Conservation (phyloP, 306 rosid species). For the Mimosa pudica region DNA sequence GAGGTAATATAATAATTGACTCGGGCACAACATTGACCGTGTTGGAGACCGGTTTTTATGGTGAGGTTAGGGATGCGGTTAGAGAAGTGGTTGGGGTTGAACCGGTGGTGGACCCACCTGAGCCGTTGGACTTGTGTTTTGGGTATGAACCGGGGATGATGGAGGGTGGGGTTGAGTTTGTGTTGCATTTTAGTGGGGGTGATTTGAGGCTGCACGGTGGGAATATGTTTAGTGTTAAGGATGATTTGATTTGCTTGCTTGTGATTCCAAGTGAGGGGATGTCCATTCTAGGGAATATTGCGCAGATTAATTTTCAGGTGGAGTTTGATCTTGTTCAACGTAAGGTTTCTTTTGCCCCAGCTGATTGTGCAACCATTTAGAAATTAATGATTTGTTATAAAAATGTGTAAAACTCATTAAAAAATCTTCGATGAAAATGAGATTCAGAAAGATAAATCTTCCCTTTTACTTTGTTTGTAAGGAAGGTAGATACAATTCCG, state of each 20-base stretch:
- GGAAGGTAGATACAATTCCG: neutral
- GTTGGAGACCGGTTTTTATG: neutral
- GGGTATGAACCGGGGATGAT: neutral
- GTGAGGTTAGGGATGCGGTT: neutral
- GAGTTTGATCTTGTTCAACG: neutral
- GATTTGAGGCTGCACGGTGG: neutral
- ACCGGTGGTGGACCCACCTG: neutral
- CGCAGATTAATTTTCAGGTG: slow-evolving; percentile 9
- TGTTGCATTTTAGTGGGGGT: slow-evolving; percentile 3
- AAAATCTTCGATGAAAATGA: neutral
- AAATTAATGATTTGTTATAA: too few species aligned
- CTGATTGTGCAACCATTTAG: slow-evolving; percentile 4
- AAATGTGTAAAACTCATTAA: too few species aligned
- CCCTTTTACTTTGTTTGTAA: neutral
- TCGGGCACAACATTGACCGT: neutral
- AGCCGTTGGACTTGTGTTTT: neutral
- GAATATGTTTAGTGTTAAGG: neutral
- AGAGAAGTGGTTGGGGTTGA: slow-evolving; percentile 5
- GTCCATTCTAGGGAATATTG: neutral
- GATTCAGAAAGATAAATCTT: neutral
- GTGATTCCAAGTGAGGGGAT: neutral
- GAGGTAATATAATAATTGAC: slow-evolving; percentile 2
- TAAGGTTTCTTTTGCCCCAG: slow-evolving; percentile 24
- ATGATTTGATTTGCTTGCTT: slow-evolving; percentile 13
- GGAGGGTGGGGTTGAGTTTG: neutral